Evolutionary conservation across 441 rosid species (phyloP).

Genomic region (Mallotus japonicus): DNA sequence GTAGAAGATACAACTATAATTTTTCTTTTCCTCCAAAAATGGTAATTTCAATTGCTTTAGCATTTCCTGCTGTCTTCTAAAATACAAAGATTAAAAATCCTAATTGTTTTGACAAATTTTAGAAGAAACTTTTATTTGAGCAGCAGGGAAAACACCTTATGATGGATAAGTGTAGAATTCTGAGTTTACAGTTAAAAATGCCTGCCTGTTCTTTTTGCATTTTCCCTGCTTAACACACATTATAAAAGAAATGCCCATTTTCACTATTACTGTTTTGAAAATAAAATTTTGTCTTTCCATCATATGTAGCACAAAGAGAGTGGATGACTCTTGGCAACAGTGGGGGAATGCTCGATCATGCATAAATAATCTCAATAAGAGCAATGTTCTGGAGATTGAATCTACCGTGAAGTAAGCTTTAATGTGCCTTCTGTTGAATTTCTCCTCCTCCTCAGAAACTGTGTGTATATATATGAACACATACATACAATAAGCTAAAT

Average conservation of each 20-base stretch:
- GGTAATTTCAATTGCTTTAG: not conserved
- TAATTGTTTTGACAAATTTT: too few relatives aligned
- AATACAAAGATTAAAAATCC: too few relatives aligned
- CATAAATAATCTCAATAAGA: slow-evolving; percentile 36
- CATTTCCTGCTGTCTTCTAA: not conserved
- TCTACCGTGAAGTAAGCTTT: slow-evolving; percentile 42
- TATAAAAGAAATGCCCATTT: not conserved
- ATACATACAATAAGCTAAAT: not conserved
- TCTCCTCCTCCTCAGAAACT: not conserved
- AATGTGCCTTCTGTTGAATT: slow-evolving; percentile 7
- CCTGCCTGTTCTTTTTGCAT: too few relatives aligned
- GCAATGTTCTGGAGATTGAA: slow-evolving; percentile 39
- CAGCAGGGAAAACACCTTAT: too few relatives aligned
- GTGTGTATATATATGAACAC: too few relatives aligned
- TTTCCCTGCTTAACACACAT: not conserved
- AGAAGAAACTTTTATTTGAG: not conserved
- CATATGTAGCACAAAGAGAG: slow-evolving; percentile 51
- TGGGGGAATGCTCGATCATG: slow-evolving; percentile 57
- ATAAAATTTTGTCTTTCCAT: not conserved
- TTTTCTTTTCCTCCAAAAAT: not conserved
- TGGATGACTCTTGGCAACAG: slow-evolving; percentile 41
- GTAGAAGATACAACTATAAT: not conserved
- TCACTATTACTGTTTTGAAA: not conserved
- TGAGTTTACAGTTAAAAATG: too few relatives aligned
- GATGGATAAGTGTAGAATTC: too few relatives aligned